These are phyloP conservation scores for Stagonosporopsis cucurbitacearum DNA, from an alignment of 2,329 filamentous ascomycete species.

Conservation along the genomic window DNA sequence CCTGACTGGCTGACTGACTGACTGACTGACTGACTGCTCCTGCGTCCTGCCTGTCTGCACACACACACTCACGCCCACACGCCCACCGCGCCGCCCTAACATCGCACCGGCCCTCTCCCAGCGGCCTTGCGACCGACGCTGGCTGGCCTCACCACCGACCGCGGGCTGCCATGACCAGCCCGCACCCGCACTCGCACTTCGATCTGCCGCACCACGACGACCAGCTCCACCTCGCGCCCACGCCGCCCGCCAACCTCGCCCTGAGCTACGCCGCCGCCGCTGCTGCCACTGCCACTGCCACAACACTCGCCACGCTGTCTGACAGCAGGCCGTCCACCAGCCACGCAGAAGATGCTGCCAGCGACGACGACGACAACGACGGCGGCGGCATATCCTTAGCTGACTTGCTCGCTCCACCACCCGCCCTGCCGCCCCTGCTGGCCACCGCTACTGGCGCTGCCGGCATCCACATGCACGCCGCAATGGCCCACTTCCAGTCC, in stretches of 20 bases:
- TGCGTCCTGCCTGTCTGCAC: not conserved
- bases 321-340: conserved; percentile 39
- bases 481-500: conserved; percentile 25
- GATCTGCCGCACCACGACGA: conserved; percentile 18
- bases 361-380: conserved; percentile 29
- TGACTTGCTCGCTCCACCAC: conserved; percentile 16
- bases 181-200: conserved; percentile 29
- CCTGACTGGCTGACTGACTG: conserved; percentile 8
- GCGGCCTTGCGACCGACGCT: conserved; percentile 4
- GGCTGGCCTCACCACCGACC: conserved; percentile 5
- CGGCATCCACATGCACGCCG: conserved; percentile 21
- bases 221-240: conserved; percentile 4
- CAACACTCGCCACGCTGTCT: conserved; percentile 38
- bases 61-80: not conserved
- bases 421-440: conserved; percentile 12
- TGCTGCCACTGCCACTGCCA: conserved; percentile 31
- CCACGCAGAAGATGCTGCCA: conserved; percentile 28
- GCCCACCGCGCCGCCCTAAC: not conserved
- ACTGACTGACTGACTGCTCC: conserved; percentile 10
- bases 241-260: conserved; percentile 23
- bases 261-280: conserved; percentile 17
- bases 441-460: not conserved
- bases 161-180: conserved; percentile 38
- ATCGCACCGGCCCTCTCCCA: not conserved
- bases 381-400: conserved; percentile 39